phyloP scores from a whole-genome alignment of 2,329 filamentous ascomycete genomes.

The Apiospora sp. region DNA sequence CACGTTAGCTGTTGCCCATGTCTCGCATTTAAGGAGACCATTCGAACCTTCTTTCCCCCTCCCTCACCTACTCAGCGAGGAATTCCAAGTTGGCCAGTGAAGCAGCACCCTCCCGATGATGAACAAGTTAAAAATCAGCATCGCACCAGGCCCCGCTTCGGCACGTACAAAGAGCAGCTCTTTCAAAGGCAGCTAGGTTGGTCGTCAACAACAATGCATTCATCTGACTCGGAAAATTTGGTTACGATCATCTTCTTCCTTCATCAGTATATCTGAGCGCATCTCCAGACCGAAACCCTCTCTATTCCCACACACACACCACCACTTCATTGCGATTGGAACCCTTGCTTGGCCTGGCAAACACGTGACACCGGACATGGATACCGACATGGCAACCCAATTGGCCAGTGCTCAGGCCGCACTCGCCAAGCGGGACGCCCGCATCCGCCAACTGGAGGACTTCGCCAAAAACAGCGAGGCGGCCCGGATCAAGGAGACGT shows the following conservation, averaged over 20 bases:
- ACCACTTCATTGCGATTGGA: neutral
- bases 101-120: constrained; percentile 11
- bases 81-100: constrained; percentile 1
- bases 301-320: neutral
- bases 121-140: constrained; percentile 20
- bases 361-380: neutral
- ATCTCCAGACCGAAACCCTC: neutral
- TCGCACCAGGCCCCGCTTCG: constrained; percentile 21
- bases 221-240: constrained; percentile 8
- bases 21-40: neutral
- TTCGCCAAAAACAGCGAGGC: constrained; percentile 14
- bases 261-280: neutral
- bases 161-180: constrained; percentile 14
- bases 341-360: neutral
- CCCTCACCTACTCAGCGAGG: constrained; percentile 1
- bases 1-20: constrained; percentile 15
- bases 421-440: constrained; percentile 8
- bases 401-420: constrained; percentile 7
- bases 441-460: constrained; percentile 21
- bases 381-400: constrained; percentile 17
- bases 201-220: constrained; percentile 19
- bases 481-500: constrained; percentile 1
- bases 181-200: constrained; percentile 22
- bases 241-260: constrained; percentile 9
- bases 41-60: constrained; percentile 5